Evolutionary conservation across 2,329 filamentous ascomycete species (phyloP).

Genomic region (Chaetomiaceae sp.): DNA sequence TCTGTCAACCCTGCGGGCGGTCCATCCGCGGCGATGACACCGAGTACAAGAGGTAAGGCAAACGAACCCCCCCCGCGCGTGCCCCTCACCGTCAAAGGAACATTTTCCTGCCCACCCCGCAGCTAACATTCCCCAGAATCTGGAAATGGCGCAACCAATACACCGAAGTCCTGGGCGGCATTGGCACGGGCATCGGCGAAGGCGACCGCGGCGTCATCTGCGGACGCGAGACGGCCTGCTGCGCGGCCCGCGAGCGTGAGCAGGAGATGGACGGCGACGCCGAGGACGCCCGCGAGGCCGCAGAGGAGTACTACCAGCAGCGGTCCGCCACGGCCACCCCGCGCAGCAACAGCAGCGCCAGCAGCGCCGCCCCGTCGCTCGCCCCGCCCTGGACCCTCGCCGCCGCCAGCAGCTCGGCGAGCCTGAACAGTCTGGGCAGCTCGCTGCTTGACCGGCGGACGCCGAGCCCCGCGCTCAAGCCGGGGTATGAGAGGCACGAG

Average conservation of each 20-base stretch:
- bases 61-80: not conserved
- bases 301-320: conserved; percentile 24
- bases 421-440: conserved; percentile 11
- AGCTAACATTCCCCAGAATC: conserved; percentile 45
- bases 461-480: conserved; percentile 48
- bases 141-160: conserved; percentile 91
- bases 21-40: conserved; percentile 57
- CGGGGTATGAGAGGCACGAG: conserved; percentile 81
- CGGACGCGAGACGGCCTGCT: conserved; percentile 69
- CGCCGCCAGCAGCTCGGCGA: conserved; percentile 5
- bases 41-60: conserved; percentile 52
- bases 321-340: conserved; percentile 11
- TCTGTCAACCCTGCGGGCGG: conserved; percentile 79
- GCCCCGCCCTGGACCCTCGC: conserved; percentile 14
- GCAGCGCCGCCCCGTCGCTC: conserved; percentile 17
- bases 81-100: not conserved
- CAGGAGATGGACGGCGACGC: conserved; percentile 82
- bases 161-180: conserved; percentile 70
- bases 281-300: conserved; percentile 59
- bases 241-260: conserved; percentile 71
- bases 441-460: conserved; percentile 31
- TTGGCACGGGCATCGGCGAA: conserved; percentile 83
- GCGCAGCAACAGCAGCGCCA: conserved; percentile 8
- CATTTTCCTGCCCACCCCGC: no score
- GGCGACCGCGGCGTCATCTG: conserved; percentile 85